Evolutionary conservation across 164 flowering plant genomes (phyloP), one percentile per base, ranked within the genome.

Genomic region (Chimonanthus praecox): DNA sequence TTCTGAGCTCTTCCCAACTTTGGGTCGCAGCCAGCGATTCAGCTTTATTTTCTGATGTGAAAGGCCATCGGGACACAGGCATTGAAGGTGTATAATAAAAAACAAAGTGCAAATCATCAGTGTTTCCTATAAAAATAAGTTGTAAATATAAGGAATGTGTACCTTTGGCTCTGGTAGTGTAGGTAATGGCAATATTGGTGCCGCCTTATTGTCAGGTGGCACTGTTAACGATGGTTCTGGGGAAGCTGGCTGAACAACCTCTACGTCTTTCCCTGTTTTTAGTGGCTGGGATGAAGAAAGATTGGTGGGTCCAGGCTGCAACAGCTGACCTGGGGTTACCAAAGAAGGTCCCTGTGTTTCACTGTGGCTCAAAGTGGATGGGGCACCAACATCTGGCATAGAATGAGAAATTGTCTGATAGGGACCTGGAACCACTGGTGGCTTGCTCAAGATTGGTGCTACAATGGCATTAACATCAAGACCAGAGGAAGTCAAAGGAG

Each of bases 131-230:
- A 33, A 33, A 33, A 33, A 33, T 33, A 33, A 33, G 33, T 33
- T 33, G 33, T 1, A 33, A 33, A 33, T 33, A 33, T 33, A 33
- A 33, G 33, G 33, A 33, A 1, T 33, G 33, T 33, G 33, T 33
- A 91, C 94, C 97, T 86, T 90, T 47, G 76, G 86, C 67, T 11
- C 74, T 70, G 81, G 75, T 68, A 84, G 80, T 18, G 84, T 74
- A 7, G 89, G 92, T 33, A 89, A 73, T 2, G 95, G 94, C 80
- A 90, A 82, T 70, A 90, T 84, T 5, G 95, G 92, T 11, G 88
- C 92, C 81, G 87, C 93, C 74, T 83, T 78, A 81, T 83, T 92
- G 5, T 44, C 6, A 50, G 69, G 58, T 45, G 77, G 66, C 51
- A 80, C 83, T 60, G 90, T 73, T 45, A 73, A 76, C 51, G 83